Evolutionary conservation across 345 rosid genomes (phyloP).

Genomic region (Sapria himalayana): DNA sequence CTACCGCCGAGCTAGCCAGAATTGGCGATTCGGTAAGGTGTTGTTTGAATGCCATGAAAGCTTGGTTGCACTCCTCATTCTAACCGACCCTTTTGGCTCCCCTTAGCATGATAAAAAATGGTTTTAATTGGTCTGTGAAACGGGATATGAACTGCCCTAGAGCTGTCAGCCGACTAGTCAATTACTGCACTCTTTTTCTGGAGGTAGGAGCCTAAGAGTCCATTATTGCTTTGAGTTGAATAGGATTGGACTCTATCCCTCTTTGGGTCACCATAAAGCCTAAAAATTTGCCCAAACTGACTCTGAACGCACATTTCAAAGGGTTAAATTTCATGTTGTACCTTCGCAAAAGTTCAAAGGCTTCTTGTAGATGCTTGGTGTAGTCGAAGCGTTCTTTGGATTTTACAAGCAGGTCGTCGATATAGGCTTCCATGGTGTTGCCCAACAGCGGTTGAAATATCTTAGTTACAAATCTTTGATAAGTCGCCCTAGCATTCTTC

Average conservation of each 20-base stretch:
- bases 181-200: too few species aligned
- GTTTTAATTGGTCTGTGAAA: too few species aligned
- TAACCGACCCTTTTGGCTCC: too few species aligned
- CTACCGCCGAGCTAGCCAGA: too few species aligned
- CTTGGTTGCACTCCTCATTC: too few species aligned
- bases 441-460: neutral
- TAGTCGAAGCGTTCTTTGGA: neutral
- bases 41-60: too few species aligned
- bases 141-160: too few species aligned
- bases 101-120: too few species aligned
- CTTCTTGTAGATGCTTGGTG: neutral
- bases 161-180: too few species aligned
- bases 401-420: conserved; percentile 1
- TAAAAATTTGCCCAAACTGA: neutral
- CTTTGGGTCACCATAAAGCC: neutral
- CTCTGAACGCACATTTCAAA: neutral
- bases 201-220: too few species aligned
- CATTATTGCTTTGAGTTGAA: too few species aligned
- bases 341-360: neutral
- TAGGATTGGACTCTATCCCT: neutral
- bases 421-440: neutral
- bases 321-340: neutral
- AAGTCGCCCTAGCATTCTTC: neutral
- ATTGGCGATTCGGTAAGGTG: too few species aligned
- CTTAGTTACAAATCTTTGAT: neutral